Percentiles rank a stretch among this genome's conserved stretches.
phyloP scores from a whole-genome alignment of 2,329 filamentous ascomycete species.

The Arthrobotrys entomopaga region DNA sequence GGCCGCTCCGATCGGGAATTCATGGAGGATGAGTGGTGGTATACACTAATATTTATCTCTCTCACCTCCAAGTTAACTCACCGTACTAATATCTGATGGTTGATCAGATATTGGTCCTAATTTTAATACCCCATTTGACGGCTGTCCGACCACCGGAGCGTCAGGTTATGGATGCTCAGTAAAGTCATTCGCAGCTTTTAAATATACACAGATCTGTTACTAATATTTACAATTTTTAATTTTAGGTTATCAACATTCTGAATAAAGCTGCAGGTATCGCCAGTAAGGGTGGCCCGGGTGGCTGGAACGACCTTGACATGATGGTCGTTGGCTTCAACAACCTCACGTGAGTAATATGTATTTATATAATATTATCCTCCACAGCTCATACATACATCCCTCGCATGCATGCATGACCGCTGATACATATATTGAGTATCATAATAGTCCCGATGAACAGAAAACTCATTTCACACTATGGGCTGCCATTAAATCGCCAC shows the following conservation, averaged over 20 bases:
- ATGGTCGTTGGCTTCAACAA: conserved; percentile 62
- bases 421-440: neutral
- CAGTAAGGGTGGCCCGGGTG: neutral
- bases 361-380: neutral
- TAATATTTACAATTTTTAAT: too few species aligned
- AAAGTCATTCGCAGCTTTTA: neutral
- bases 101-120: conserved; percentile 1
- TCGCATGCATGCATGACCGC: neutral
- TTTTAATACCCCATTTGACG: conserved; percentile 7
- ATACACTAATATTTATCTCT: neutral
- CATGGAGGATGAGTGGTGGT: conserved; percentile 15
- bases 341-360: conserved; percentile 55
- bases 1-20: conserved; percentile 4
- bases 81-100: neutral
- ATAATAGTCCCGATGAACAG: neutral
- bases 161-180: conserved; percentile 1
- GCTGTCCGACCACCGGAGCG: neutral
- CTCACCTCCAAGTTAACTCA: neutral
- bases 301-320: conserved; percentile 61
- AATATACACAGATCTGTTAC: neutral
- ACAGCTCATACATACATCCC: neutral
- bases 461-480: conserved; percentile 63
- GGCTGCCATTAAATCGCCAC: conserved; percentile 65
- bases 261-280: conserved; percentile 6
- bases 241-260: conserved; percentile 57